A percentile compares a stretch with the other conserved stretches of the same genome.
Evolutionary conservation across 108 stramenopile species (phyloP).

Genomic region (Cyclotella choctawhatcheeana): DNA sequence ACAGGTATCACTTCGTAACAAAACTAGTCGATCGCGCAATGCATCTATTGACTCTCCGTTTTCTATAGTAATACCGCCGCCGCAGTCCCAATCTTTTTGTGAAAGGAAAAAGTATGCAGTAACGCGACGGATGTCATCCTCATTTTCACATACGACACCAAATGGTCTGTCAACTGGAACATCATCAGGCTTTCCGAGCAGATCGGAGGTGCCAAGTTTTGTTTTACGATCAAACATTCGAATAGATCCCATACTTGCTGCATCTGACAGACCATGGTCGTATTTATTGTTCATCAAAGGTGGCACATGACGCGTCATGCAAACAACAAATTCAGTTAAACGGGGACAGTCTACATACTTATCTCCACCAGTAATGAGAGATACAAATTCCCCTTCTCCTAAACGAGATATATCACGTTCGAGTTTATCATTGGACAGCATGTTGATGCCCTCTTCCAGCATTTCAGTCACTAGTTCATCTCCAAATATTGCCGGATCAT

Average conservation of each 20-base stretch:
- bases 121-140: constrained; percentile 30
- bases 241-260: constrained; percentile 45
- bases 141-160: constrained; percentile 41
- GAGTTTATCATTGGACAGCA: constrained; percentile 46
- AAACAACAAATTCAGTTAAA: constrained; percentile 47
- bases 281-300: constrained; percentile 41
- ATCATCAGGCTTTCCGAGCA: constrained; percentile 13
- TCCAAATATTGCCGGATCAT: constrained; percentile 38
- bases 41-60: constrained; percentile 23
- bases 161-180: constrained; percentile 19
- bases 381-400: constrained; percentile 40
- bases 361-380: constrained; percentile 42
- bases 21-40: constrained; percentile 37
- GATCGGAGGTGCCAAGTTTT: constrained; percentile 14
- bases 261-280: constrained; percentile 16
- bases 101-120: constrained; percentile 43
- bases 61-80: constrained; percentile 44
- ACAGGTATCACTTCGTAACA: constrained; percentile 42
- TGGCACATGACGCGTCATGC: constrained; percentile 47
- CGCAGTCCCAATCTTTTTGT: constrained; percentile 39
- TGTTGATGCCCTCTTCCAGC: constrained; percentile 22
- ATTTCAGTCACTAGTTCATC: constrained; percentile 38
- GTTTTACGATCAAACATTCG: constrained; percentile 48
- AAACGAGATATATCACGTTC: constrained; percentile 37
- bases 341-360: constrained; percentile 44